Conservation (phyloP, 2,329 filamentous ascomycete species). For the Fusarium acutatum region DNA sequence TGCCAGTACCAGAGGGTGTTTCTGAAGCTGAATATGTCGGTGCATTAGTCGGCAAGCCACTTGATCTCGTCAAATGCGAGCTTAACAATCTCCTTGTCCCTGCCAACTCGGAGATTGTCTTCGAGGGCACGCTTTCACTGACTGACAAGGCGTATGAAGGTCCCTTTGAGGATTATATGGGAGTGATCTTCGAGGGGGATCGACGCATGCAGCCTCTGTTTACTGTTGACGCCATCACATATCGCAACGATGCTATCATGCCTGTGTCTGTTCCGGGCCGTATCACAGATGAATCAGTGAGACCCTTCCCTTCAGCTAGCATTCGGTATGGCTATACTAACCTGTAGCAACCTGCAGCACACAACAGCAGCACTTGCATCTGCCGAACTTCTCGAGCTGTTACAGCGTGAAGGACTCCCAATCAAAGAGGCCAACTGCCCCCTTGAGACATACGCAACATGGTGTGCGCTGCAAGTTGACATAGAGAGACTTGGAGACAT, state of each 20-base stretch:
- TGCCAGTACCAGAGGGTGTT: neutral
- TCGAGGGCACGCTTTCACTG: neutral
- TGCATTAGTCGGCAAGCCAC: neutral
- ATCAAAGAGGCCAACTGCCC: neutral
- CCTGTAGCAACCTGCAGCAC: fast-evolving
- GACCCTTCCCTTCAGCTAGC: too few relatives aligned
- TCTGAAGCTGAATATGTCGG: neutral
- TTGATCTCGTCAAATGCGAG: neutral
- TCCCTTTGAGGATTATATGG: neutral
- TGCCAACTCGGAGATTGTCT: neutral
- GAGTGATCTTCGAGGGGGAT: neutral
- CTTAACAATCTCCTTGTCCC: neutral
- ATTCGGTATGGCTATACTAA: neutral
- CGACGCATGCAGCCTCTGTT: neutral
- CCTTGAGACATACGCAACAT: neutral
- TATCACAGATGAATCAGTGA: neutral
- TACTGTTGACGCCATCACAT: neutral
- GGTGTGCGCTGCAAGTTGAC: neutral
- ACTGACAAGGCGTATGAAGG: neutral
- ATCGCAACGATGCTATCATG: neutral
- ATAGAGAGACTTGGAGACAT: neutral
- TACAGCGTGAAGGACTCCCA: neutral
- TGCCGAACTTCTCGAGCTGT: neutral
- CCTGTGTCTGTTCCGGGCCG: neutral
- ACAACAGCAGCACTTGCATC: neutral